phyloP scores from a whole-genome alignment of 345 rosid genomes.

The Erodium maritimum region DNA sequence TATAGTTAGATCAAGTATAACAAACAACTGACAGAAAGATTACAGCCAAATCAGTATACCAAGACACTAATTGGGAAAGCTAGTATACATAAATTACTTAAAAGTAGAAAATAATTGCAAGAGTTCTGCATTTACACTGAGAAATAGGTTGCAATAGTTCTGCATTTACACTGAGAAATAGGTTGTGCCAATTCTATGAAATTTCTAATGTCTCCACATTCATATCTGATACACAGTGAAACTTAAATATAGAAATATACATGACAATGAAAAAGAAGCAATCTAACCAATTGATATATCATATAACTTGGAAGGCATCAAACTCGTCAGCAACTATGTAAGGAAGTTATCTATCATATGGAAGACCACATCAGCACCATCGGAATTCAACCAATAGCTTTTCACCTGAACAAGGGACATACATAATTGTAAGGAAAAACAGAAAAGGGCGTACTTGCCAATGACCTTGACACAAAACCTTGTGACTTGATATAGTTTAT shows the following conservation, averaged over 20 bases:
- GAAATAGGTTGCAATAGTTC: not conserved
- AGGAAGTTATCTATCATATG: slow-evolving; percentile 85
- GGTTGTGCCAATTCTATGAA: slow-evolving; percentile 3
- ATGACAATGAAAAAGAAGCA: slow-evolving; percentile 10
- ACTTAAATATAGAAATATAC: slow-evolving; percentile 3
- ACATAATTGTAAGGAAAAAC: slow-evolving; percentile 1
- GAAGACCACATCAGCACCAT: slow-evolving; percentile 82
- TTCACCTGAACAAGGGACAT: slow-evolving; percentile 44
- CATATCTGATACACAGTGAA: not conserved
- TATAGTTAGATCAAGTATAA: no score
- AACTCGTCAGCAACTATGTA: slow-evolving; percentile 26
- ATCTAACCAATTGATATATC: slow-evolving; percentile 7
- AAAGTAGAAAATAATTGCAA: not conserved
- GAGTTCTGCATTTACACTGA: not conserved
- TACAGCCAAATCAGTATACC: not conserved
- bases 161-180: not conserved
- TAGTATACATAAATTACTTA: slow-evolving; percentile 2
- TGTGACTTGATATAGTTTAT: not conserved
- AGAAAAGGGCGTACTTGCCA: not conserved
- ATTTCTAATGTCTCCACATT: slow-evolving; percentile 2
- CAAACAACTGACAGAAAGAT: no score
- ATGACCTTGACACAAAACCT: not conserved
- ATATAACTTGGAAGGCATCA: not conserved
- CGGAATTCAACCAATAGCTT: slow-evolving; percentile 80
- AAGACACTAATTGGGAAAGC: not conserved